Base-by-base conservation (phyloP, 257 asterid genomes). In the Paulownia fortunei region DNA sequence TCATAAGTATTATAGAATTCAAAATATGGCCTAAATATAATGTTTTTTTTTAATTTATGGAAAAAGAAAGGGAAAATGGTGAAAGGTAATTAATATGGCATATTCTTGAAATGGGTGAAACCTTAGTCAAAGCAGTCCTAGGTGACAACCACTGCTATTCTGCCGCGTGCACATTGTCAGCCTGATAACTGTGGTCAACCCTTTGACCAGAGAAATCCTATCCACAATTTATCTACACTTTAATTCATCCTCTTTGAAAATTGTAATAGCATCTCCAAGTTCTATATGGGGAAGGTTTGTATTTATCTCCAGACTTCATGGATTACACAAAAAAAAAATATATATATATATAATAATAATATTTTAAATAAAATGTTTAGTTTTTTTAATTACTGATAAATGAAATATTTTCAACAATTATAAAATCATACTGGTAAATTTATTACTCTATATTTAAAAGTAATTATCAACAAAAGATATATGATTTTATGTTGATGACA, bases 151-250 rank as follows among this genome's bases (percentile, higher is more conserved):
- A 80, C 10, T 78, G 32, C 0, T 0, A 1, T 5, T 1, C 44
- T 26, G 87, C 82, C 84, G 55, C 79, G 82, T 71, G 47, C 6
- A 0, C 5, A 44, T 23, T 73, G 61, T 59, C 77, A 77, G 60
- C 8, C 51, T 7, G 2, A 36, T 19, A 12, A 55, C 6, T 11
- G 10, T 61, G 56, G 89, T 81, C 86, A 83, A 83, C 83, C 34
- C 23, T 83, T 80, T 83, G 87, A 83, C 83, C 72, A 18, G 55
- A 11, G 51, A 71, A 78, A 83, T 81, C 83, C 47, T 80, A 82
- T 80, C 87, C 77, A 73, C 58, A 44, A 76, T 11, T 64, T 70
- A 68, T 42, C 52, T 13, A 18, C 59, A 58, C 77, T 61, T 23
- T 16, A 34, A 8, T n/a, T 42, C 61, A 13, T 23, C 24, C 39